Conservation (phyloP, 1,284 basidiomycete genomes). For the Xerocomus amazonicus region DNA sequence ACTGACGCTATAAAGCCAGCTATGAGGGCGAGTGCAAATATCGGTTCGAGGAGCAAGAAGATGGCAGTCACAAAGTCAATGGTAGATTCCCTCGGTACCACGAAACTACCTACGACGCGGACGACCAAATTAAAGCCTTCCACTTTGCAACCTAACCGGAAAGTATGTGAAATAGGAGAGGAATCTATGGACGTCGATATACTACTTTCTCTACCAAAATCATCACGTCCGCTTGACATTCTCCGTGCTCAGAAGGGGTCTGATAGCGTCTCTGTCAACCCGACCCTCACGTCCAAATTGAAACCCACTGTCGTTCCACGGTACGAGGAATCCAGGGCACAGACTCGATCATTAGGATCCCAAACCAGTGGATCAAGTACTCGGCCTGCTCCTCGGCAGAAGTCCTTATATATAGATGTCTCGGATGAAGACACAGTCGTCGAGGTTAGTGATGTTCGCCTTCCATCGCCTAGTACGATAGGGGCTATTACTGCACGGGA, state of each 20-base stretch:
- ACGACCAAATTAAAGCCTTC: constrained; percentile 7
- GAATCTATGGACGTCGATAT: constrained; percentile 5
- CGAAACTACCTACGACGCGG: constrained; percentile 10
- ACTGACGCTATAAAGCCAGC: not conserved
- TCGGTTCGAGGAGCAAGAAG: not conserved
- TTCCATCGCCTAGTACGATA: not conserved
- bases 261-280: not conserved
- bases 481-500: not conserved
- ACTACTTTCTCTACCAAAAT: constrained; percentile 13
- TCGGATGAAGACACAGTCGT: constrained; percentile 27
- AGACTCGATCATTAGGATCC: not conserved
- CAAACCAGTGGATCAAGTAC: not conserved
- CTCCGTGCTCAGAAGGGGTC: constrained; percentile 21
- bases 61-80: constrained; percentile 8
- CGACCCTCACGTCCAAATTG: not conserved
- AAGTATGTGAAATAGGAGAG: constrained; percentile 10
- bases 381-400: constrained; percentile 7
- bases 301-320: not conserved
- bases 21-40: constrained; percentile 1
- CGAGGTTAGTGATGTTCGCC: constrained; percentile 16
- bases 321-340: constrained; percentile 10
- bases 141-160: not conserved
- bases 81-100: constrained; percentile 14
- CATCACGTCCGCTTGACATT: constrained; percentile 27
- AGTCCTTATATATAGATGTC: constrained; percentile 23